A percentile compares a stretch with the other conserved stretches of the same genome.
Evolutionary conservation across 164 flowering plant genomes (phyloP).

Genomic region (Magnolia officinalis): DNA sequence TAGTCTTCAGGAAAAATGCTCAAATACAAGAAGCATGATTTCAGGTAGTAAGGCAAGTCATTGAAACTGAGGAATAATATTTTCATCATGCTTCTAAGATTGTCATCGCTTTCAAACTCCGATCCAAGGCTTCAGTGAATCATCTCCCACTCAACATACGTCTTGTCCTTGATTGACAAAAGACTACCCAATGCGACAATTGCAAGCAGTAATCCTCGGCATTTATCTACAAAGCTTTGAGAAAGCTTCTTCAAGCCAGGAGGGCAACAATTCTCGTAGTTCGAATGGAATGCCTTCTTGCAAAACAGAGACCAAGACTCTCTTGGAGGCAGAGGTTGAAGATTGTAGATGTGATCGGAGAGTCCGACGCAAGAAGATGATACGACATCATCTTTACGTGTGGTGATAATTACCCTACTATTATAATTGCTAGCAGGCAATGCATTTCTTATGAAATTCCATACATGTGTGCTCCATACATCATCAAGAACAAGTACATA

Average conservation of each 20-base stretch:
- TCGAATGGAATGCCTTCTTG: too few species aligned
- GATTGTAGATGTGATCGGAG: too few species aligned
- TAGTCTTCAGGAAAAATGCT: slow-evolving; percentile 15
- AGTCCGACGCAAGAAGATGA: too few species aligned
- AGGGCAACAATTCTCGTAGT: neutral
- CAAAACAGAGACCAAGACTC: too few species aligned
- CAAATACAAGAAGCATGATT: slow-evolving; percentile 16
- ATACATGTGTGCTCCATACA: too few species aligned
- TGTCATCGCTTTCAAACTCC: slow-evolving; percentile 6
- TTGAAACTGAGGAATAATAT: slow-evolving; percentile 14
- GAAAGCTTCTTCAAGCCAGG: slow-evolving; percentile 3
- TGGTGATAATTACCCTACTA: too few species aligned
- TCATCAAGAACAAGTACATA: too few species aligned
- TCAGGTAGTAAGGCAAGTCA: slow-evolving; percentile 16
- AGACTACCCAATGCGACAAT: slow-evolving; percentile 19
- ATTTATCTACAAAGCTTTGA: slow-evolving; percentile 2
- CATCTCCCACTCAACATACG: slow-evolving; percentile 9
- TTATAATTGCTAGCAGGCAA: too few species aligned
- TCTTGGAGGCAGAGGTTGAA: too few species aligned
- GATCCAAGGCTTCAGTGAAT: slow-evolving; percentile 8
- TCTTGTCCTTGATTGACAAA: slow-evolving; percentile 10
- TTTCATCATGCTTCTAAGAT: neutral
- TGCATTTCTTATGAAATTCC: too few species aligned
- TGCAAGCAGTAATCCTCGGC: slow-evolving; percentile 22
- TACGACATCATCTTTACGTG: too few species aligned